Percentiles rank a stretch among this genome's conserved stretches.
Conservation (phyloP, 352 stramenopile species). For the Globisporangium emineosum region DNA sequence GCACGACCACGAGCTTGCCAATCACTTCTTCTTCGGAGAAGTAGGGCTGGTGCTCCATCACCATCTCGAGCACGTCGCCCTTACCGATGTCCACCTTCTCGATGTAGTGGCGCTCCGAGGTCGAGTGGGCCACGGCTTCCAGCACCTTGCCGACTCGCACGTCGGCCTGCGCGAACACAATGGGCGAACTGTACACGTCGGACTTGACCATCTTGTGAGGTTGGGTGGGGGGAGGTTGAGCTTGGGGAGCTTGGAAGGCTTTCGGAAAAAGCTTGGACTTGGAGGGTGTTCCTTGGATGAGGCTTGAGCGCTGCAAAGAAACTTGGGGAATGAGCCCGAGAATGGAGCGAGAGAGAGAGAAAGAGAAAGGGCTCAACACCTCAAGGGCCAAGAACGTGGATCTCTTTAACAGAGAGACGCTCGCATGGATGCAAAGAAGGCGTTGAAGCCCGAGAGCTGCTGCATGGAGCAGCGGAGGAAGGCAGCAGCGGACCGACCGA, state of each 20-base stretch:
- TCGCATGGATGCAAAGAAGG: background rate
- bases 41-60: constrained; percentile 73
- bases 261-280: background rate
- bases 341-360: background rate
- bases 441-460: background rate
- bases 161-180: constrained; percentile 67
- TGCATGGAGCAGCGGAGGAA: background rate
- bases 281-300: background rate
- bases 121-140: constrained; percentile 62
- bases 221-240: background rate
- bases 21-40: constrained; percentile 75
- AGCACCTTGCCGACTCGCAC: constrained; percentile 68
- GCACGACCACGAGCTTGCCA: constrained; percentile 61
- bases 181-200: constrained; percentile 72
- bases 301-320: constrained; percentile 37
- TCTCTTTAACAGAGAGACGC: background rate
- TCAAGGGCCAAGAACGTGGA: too few relatives aligned
- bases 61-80: constrained; percentile 70
- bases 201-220: constrained; percentile 63
- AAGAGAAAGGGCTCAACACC: background rate
- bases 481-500: constrained; percentile 2
- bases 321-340: constrained; percentile 62
- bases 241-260: constrained; percentile 8
- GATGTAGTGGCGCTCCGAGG: constrained; percentile 70
- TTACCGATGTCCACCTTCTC: constrained; percentile 78